Conservation (phyloP, 495 filamentous ascomycete genomes). For the Hypoxylon intermedium region DNA sequence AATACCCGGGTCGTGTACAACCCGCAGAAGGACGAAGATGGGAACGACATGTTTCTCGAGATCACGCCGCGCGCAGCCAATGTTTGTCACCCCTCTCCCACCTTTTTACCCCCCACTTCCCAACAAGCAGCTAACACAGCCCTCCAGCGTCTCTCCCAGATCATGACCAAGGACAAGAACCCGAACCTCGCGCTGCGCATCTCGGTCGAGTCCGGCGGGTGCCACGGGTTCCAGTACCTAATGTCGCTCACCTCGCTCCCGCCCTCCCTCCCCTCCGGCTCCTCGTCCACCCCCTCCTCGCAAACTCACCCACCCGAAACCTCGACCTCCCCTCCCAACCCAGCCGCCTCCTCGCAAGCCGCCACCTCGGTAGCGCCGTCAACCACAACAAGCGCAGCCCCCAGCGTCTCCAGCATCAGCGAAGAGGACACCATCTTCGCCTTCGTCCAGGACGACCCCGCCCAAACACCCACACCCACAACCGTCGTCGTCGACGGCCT, state of each 20-base stretch:
- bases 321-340: neutral
- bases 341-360: constrained; percentile 15
- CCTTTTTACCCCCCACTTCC: neutral
- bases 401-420: constrained; percentile 37
- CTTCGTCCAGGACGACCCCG: constrained; percentile 36
- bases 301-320: constrained; percentile 19
- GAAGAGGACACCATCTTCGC: constrained; percentile 80
- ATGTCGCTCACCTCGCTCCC: constrained; percentile 79
- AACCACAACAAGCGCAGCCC: constrained; percentile 33
- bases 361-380: constrained; percentile 36
- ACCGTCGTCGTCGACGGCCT: constrained; percentile 6
- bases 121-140: neutral
- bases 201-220: constrained; percentile 89
- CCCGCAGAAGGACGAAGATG: constrained; percentile 74
- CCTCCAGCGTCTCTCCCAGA: constrained; percentile 74
- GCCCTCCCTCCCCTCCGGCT: constrained; percentile 40
- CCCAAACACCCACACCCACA: too few relatives aligned
- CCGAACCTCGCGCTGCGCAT: constrained; percentile 85
- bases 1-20: constrained; percentile 62
- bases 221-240: constrained; percentile 97
- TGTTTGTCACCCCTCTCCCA: constrained; percentile 56
- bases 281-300: neutral
- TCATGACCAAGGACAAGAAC: constrained; percentile 76
- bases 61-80: constrained; percentile 83
- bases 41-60: constrained; percentile 78